Evolutionary conservation across 805 yeast species (phyloP).

Genomic region (Scheffersomyces spartinae): DNA sequence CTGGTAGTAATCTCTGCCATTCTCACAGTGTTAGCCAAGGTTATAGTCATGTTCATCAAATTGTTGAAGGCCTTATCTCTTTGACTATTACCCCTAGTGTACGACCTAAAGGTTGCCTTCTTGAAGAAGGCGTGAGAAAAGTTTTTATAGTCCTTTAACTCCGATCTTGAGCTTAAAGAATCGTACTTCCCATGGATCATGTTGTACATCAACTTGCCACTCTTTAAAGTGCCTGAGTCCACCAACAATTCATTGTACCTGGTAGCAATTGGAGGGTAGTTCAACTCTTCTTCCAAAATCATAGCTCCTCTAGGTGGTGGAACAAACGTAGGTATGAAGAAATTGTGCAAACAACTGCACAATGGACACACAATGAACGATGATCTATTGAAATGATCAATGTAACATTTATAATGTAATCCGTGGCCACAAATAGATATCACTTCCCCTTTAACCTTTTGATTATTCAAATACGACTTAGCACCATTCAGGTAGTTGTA

Average conservation of each 20-base stretch:
- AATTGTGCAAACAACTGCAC: constrained; percentile 34
- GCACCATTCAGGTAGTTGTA: no score
- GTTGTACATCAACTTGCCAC: no score
- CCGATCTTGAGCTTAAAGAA: no score
- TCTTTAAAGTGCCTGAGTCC: no score
- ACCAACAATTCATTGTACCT: constrained; percentile 13
- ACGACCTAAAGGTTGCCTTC: no score
- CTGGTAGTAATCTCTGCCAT: constrained; percentile 52
- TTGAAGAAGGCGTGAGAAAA: no score
- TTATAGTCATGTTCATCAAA: constrained; percentile 11
- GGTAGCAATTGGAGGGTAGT: constrained; percentile 4
- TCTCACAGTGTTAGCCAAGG: constrained; percentile 38
- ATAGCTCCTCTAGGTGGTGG: constrained; percentile 12
- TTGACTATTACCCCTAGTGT: no score
- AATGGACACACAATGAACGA: constrained; percentile 32
- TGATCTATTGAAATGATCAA: constrained; percentile 12
- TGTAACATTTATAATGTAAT: constrained; percentile 36
- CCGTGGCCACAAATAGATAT: constrained; percentile 42
- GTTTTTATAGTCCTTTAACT: no score
- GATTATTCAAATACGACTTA: constrained; percentile 1
- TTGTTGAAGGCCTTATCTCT: no score
- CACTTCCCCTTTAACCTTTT: constrained; percentile 7
- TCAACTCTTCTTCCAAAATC: constrained; percentile 4
- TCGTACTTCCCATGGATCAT: no score
- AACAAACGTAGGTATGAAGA: constrained; percentile 33